Base-by-base conservation (phyloP, 2,329 filamentous ascomycete genomes). In the Mycocentrospora acerina region DNA sequence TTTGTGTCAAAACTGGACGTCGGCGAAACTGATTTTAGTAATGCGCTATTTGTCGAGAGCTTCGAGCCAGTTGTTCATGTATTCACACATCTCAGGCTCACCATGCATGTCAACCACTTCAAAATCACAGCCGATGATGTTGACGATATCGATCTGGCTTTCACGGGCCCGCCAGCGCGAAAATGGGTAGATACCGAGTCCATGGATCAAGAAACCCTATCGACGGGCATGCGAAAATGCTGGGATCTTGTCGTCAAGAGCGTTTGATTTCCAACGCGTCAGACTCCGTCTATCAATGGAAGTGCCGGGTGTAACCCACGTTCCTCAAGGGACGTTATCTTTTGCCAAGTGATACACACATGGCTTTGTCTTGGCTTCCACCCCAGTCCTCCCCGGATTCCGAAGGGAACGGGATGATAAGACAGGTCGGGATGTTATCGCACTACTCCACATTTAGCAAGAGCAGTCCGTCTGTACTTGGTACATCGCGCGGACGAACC, bases 151-250 rank as follows among this genome's bases (percentile, higher is more conserved):
- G 35, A 45, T 4, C 41, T 45, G n/a, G 17, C 19, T 27, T 46
- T 46, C 37, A 35, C 34, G 16, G 53, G 48, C 22, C 36, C 42
- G 29, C 48, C 52, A n/a, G 39, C 42, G 11, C 48, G 57, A 17
- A 66, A 58, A 50, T 68, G 62, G 64, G 57, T 65, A 7, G 44
- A 46, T 25, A 51, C 47, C 42, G 50, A 49, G 18, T 30, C 47
- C 12, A 59, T 68, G 56, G 56, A 57, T n/a, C 24, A 44, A 4
- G 57, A 62, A 37, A 67, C 62, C 18, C 44, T 68, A 17, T 65
- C 62, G 15, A 67, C 63, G 2, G 64, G 64, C 15, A 68, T 68
- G 64, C 58, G 58, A 19, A 55, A 51, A 29, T 67, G 64, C 43
- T 67, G 64, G 64, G 48, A 51, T 3, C 46, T 64, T 1, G 29